Evolutionary conservation across 495 filamentous ascomycete species (phyloP), one percentile per base, ranked within the genome.

Genomic region (Tuber calosporum): DNA sequence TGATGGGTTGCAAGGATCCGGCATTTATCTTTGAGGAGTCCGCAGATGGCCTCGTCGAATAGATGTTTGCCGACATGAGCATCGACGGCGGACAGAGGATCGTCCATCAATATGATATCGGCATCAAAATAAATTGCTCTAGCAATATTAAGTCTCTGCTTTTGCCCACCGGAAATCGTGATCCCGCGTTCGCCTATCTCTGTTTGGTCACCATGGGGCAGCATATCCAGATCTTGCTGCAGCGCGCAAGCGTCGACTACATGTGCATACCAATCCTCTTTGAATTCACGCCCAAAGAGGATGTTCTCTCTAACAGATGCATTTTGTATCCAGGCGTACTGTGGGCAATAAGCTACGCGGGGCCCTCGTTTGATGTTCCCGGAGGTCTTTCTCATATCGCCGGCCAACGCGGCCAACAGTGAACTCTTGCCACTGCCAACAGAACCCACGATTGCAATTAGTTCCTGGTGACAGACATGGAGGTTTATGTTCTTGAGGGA

Each of bases 321-420:
- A 78, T 97, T 99, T 79, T 97, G 94, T 67, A 99, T 97, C 95
- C 95, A 99, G 4, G 95, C 92, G 80, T 95, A 96, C 79, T 99
- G 95, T 0, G 95, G 93, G 78, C 95, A 99, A 77, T 96, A 97
- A 0, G 93, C 91, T 69, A 93, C 84, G 2, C 88, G 88, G 2
- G 91, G 91, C 67, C 93, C 92, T 70, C 97, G 84, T 7, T 86
- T 86, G 8, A 97, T 86, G 45, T 86, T 84, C 1, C 95, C 95
- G 19, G 84, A 83, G 0, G 92, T 95, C 80, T 89, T 88, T 30
- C 93, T 87, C 95, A 99, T 99, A 77, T 99, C 94, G 40, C 95
- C 94, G 2, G 94, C 94, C 66, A 98, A 83, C 8, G 95, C 93
- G 68, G 92, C 91, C 2, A 99, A 88, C 36, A 99, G 84, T 1